These are phyloP conservation scores for Phaseolus coccineus DNA, from an alignment of 331 rosid species.

Conservation along the genomic window DNA sequence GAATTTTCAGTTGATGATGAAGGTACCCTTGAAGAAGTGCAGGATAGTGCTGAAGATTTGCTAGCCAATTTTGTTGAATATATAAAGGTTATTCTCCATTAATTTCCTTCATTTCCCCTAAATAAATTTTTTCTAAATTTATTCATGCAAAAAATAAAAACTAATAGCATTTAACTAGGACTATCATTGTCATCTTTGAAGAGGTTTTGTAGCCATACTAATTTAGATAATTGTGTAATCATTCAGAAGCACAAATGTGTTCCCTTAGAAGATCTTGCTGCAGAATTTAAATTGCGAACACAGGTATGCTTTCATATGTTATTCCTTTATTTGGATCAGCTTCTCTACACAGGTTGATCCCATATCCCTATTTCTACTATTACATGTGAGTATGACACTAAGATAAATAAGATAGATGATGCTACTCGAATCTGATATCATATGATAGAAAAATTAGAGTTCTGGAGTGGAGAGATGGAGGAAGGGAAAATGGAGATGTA, in stretches of 20 bases:
- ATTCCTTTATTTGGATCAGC: slow-evolving; percentile 14
- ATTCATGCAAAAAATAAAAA: slow-evolving; percentile 21
- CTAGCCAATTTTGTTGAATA: slow-evolving; percentile 86
- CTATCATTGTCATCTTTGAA: slow-evolving; percentile 1
- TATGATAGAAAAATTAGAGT: not conserved
- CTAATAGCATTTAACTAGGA: slow-evolving; percentile 10
- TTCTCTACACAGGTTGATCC: not conserved
- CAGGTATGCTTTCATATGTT: slow-evolving; percentile 67
- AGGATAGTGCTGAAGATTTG: slow-evolving; percentile 74
- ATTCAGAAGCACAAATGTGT: slow-evolving; percentile 90
- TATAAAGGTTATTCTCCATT: slow-evolving; percentile 66
- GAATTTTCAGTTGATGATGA: slow-evolving; percentile 94
- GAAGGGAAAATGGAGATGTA: not conserved
- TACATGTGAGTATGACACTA: slow-evolving; percentile 15
- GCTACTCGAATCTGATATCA: not conserved
- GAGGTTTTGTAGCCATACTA: slow-evolving; percentile 29
- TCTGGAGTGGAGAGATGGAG: not conserved
- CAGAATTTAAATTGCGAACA: slow-evolving; percentile 85
- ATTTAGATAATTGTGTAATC: slow-evolving; percentile 30
- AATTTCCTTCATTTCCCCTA: slow-evolving; percentile 4
- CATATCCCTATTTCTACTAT: not conserved
- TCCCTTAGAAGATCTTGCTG: slow-evolving; percentile 96
- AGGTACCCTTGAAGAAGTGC: slow-evolving; percentile 86
- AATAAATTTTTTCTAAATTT: slow-evolving; percentile 14
- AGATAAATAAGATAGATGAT: not conserved